Conservation (phyloP, 345 rosid genomes). For the Heritiera fomes region DNA sequence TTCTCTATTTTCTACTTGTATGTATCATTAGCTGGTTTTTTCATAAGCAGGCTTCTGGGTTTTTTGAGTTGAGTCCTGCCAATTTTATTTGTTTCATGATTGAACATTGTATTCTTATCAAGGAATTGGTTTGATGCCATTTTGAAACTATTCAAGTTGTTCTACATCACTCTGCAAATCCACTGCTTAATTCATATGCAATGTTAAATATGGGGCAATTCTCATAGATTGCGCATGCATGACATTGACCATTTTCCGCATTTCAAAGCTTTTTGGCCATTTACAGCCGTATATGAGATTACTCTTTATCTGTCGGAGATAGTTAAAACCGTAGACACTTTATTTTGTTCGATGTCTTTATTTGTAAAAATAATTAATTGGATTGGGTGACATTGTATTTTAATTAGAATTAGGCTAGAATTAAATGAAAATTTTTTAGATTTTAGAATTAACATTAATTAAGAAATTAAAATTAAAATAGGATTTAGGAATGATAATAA, state of each 20-base stretch:
- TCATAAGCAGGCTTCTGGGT: conserved; percentile 26
- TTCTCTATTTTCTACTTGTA: not conserved
- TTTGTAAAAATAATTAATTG: no score
- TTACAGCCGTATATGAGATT: not conserved
- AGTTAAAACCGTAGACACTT: no score
- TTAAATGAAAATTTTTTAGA: no score
- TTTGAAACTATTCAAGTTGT: not conserved
- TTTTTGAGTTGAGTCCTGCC: conserved; percentile 24
- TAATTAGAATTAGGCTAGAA: no score
- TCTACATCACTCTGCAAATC: not conserved
- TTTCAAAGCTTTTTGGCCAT: not conserved
- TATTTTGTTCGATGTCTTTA: no score
- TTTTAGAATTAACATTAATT: no score
- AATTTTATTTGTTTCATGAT: not conserved
- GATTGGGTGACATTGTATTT: no score
- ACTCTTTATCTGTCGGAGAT: not conserved
- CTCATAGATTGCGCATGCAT: not conserved
- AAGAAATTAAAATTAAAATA: no score
- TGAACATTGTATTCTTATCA: conserved; percentile 3
- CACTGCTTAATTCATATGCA: not conserved
- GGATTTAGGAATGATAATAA: no score
- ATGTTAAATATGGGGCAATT: not conserved
- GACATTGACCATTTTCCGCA: not conserved
- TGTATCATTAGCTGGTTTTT: conserved; percentile 7
- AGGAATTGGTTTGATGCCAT: not conserved